phyloP scores from a whole-genome alignment of 2,329 filamentous ascomycete genomes.

The Ophiostoma quercus region DNA sequence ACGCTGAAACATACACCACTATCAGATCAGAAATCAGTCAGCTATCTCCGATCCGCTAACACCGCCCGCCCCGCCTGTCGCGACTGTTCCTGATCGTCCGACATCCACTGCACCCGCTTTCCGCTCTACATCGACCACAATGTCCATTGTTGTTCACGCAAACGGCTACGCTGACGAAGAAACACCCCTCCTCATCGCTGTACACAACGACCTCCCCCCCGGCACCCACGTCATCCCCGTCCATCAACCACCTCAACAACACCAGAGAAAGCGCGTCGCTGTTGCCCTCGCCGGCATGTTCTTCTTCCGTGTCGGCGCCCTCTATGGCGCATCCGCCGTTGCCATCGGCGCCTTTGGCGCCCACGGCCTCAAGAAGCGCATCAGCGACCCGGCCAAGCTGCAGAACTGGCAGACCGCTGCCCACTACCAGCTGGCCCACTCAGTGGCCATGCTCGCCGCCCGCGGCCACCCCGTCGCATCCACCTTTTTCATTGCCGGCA shows the following conservation, averaged over 20 bases:
- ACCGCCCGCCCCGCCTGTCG: neutral
- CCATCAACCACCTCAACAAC: neutral
- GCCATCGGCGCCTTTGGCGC: constrained; percentile 62
- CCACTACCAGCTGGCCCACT: constrained; percentile 65
- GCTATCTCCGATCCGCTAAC: neutral
- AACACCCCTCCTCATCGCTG: constrained; percentile 25
- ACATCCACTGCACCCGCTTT: neutral
- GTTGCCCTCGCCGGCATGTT: constrained; percentile 24
- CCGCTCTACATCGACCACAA: constrained; percentile 13
- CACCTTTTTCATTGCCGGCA: constrained; percentile 57
- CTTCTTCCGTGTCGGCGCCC: constrained; percentile 58
- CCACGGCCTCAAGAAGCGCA: constrained; percentile 58
- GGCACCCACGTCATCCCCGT: constrained; percentile 5
- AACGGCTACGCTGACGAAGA: constrained; percentile 24
- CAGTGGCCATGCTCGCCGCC: constrained; percentile 54
- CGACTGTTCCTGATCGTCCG: neutral
- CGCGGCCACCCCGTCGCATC: constrained; percentile 54
- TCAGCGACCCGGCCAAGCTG: constrained; percentile 53
- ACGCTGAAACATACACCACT: too few species aligned
- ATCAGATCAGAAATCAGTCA: constrained; percentile 3
- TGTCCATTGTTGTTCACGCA: constrained; percentile 23
- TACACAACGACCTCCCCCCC: constrained; percentile 16
- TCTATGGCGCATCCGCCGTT: constrained; percentile 59
- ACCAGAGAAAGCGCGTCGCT: constrained; percentile 12
- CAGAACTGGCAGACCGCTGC: constrained; percentile 60